Evolutionary conservation across 1,284 basidiomycete species (phyloP), one percentile per base, ranked within the genome.

Genomic region (Irpex rosettiformis): DNA sequence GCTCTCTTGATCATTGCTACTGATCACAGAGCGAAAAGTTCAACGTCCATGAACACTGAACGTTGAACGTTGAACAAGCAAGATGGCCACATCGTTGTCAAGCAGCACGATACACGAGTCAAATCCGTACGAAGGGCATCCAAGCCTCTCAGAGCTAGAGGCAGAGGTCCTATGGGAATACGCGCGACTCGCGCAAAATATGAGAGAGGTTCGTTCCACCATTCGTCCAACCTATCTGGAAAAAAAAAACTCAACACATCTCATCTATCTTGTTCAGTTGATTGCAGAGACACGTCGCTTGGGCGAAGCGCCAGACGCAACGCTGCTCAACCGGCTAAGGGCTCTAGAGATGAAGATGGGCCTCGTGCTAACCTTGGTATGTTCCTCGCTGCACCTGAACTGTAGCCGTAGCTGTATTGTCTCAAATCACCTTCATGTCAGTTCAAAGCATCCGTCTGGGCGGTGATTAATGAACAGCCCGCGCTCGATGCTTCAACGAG

Each of bases 371-470:
- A 96, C 94, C 0, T 72, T 96, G 74, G 94, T 93, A 66, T 64
- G 83, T 78, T 22, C 27, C 16, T 25, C 58, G 30, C 29, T 30
- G 24, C n/a, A 24, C 30, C 52, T 53, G 25, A 30, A 42, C 24
- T 42, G 28, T 13, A 54, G 16, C 24, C 29, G 28, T 13, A 54
- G 16, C n/a, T 30, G 42, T 16, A 27, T 21, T 13, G 25, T 6
- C 6, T 43, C 10, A 56, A 22, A n/a, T 57, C 33, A 43, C 22
- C 56, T 40, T 21, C 43, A 51, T 62, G 63, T 2, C 72, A 96
- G 89, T 96, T 94, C 81, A 94, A 95, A 75, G 94, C 94, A 0
- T 94, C 93, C 13, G 94, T 97, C 0, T 98, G 94, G 94, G 92
- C 90, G 7, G 89, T 96, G 51, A 89, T 97, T 67, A 92, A 94